Conservation (phyloP, 2,329 filamentous ascomycete species). For the Westerdykella aurantiaca region DNA sequence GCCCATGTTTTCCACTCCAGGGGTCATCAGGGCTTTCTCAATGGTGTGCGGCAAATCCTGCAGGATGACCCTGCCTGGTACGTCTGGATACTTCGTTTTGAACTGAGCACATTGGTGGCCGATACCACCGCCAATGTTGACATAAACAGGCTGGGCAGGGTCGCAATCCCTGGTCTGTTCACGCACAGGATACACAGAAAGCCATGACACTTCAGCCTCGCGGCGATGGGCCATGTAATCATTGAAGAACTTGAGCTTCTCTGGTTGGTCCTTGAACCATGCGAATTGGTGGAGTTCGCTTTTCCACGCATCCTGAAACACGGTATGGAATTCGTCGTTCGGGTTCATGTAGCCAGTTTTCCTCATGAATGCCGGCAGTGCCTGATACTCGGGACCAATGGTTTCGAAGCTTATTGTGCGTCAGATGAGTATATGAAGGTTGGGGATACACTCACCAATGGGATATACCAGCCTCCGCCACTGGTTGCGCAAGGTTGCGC, state of each 20-base stretch:
- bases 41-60: conserved; percentile 37
- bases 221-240: conserved; percentile 8
- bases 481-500: conserved; percentile 2
- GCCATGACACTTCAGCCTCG: conserved; percentile 1
- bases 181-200: conserved; percentile 3
- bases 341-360: conserved; percentile 5
- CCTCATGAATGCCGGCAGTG: conserved; percentile 4
- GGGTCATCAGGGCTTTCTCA: conserved; percentile 15
- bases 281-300: conserved; percentile 1
- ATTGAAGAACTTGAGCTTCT: conserved; percentile 7
- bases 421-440: no score
- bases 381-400: conserved; percentile 3
- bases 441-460: not conserved
- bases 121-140: conserved; percentile 41
- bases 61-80: conserved; percentile 36
- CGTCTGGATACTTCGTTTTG: conserved; percentile 24
- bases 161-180: not conserved
- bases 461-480: conserved; percentile 1
- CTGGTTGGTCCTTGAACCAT: conserved; percentile 7
- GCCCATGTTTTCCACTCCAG: conserved; percentile 25
- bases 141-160: conserved; percentile 22
- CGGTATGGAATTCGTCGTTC: conserved; percentile 2
- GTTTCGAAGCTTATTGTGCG: conserved; percentile 2
- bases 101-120: conserved; percentile 39
- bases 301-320: conserved; percentile 6